phyloP scores from a whole-genome alignment of 768 basidiomycete genomes.

The Kwoniella dendrophila region DNA sequence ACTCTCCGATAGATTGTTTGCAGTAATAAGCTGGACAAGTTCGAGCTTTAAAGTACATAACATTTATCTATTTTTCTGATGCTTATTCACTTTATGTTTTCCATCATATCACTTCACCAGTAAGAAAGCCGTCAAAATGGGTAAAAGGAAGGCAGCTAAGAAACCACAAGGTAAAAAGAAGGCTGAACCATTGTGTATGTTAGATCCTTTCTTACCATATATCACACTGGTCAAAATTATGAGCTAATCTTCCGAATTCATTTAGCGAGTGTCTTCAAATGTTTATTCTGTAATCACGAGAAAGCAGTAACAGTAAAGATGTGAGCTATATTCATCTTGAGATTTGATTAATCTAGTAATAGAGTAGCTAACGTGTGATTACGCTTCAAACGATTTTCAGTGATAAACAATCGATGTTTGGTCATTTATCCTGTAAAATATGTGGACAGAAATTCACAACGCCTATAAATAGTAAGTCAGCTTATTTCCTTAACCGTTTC shows the following conservation, averaged over 20 bases:
- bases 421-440: conserved; percentile 71
- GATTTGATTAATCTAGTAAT: not conserved
- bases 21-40: not conserved
- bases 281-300: conserved; percentile 51
- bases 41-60: not conserved
- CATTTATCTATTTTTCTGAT: not conserved
- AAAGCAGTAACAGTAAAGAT: conserved; percentile 47
- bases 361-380: conserved; percentile 89
- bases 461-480: conserved; percentile 69
- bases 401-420: conserved; percentile 67
- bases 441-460: conserved; percentile 86
- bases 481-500: too few species aligned
- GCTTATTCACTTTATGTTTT: not conserved
- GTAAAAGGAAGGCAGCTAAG: conserved; percentile 53
- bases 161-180: conserved; percentile 46
- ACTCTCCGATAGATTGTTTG: conserved; percentile 13
- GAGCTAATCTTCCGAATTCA: not conserved
- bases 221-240: not conserved
- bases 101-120: not conserved
- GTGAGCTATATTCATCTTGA: conserved; percentile 21
- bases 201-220: not conserved
- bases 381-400: conserved; percentile 11
- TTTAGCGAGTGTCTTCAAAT: conserved; percentile 52
- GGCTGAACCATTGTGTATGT: conserved; percentile 23
- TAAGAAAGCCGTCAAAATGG: conserved; percentile 32